Base-by-base conservation (phyloP, 116 monocot genomes). In the Posidonia oceanica region DNA sequence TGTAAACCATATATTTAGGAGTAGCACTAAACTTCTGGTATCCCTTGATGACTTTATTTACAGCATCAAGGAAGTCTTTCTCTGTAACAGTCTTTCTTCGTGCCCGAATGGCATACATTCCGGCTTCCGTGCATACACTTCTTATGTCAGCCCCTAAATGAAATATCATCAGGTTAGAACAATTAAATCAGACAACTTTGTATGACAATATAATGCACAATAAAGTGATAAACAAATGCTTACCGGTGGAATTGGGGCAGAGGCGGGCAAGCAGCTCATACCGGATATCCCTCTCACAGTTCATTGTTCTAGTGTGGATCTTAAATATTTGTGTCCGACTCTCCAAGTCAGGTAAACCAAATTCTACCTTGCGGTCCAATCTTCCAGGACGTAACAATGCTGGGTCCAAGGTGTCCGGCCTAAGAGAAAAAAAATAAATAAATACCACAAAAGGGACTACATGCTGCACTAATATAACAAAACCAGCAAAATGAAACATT, bases 21-120 rank as follows among this genome's bases (percentile, higher is more conserved):
- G 94, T 94, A 0, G 94, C 94, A 70, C 91, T 94, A 61, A 94
- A 94, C 76, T 91, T 94, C 72, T 94, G 91, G 59, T 94, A 94
- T n/a, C 94, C 94, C 80, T 91, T 94, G 74, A 94, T 94, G 54
- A 94, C 94, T 64, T 94, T 91, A n/a, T 94, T 94, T 72, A 94
- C 94, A 3, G 94, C 94, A 69, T 94, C 94, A 13, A 94, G 84
- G 53, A 94, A 94, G 66, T 94, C 94, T 42, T 91, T 91, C 78
- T 94, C 94, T 1, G 94, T 94, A 3, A 94, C 94, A 0, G 94
- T 94, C 88, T 94, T 94, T 75, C 94, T 90, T 17, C 91, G 71
- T 36, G 94, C 94, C 53, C 94, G 75, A 40, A 91, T 94, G 7
- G 94, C 91, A 61, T 64, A 94, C 94, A 94, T 94, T 16, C 91